phyloP scores from a whole-genome alignment of 345 rosid genomes.

The Ricinus communis region DNA sequence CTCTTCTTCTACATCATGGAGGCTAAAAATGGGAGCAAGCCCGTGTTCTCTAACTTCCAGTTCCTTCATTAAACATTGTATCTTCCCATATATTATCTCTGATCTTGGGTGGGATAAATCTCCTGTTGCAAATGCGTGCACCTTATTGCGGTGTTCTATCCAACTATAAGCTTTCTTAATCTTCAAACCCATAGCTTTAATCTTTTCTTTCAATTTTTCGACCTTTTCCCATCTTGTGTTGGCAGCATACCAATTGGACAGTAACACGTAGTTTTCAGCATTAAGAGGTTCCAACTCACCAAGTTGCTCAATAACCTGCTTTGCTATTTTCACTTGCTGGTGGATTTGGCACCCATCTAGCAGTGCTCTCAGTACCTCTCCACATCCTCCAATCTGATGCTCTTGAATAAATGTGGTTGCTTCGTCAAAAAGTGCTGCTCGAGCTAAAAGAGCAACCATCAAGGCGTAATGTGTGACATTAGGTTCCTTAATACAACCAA shows the following conservation, averaged over 20 bases:
- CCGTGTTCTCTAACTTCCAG: constrained; percentile 19
- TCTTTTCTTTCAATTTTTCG: constrained; percentile 28
- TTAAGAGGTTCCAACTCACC: constrained; percentile 47
- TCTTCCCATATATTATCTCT: constrained; percentile 42
- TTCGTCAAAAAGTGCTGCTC: constrained; percentile 44
- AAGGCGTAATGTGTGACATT: constrained; percentile 32
- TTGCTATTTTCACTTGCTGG: constrained; percentile 31
- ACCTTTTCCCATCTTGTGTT: constrained; percentile 40
- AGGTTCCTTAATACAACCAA: constrained; percentile 38
- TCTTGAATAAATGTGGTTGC: constrained; percentile 40
- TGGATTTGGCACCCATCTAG: constrained; percentile 53
- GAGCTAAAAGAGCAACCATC: constrained; percentile 49
- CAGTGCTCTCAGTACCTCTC: constrained; percentile 42
- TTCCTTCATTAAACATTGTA: constrained; percentile 36
- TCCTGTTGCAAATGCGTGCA: constrained; percentile 55
- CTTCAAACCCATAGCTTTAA: constrained; percentile 47
- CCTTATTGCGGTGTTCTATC: constrained; percentile 53
- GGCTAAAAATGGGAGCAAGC: constrained; percentile 24
- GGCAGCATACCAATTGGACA: constrained; percentile 44
- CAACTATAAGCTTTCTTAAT: constrained; percentile 49
- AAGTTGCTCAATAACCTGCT: constrained; percentile 43
- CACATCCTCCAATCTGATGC: constrained; percentile 33
- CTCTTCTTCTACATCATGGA: constrained; percentile 50
- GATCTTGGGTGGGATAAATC: constrained; percentile 57
- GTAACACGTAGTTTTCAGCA: constrained; percentile 47